Conservation (phyloP, 2,329 filamentous ascomycete species). For the Verruconis gallopava region DNA sequence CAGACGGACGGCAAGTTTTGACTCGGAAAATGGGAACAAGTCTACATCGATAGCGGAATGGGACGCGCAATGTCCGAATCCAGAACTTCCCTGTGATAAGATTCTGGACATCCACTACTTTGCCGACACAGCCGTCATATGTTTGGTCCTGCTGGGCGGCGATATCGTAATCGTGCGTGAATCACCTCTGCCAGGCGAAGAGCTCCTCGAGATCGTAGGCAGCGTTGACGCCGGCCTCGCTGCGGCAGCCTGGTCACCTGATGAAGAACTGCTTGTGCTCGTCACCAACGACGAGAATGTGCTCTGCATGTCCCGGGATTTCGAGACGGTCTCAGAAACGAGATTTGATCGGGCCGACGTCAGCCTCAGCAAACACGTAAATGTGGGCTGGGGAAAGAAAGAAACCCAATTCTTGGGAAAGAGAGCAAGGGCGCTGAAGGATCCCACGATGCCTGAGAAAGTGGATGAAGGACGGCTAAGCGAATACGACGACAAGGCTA, state of each 20-base stretch:
- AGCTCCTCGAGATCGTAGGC: conserved; percentile 87
- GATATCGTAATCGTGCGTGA: conserved; percentile 82
- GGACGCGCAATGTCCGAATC: conserved; percentile 73
- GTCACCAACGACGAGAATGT: conserved; percentile 67
- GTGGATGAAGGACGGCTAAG: conserved; percentile 74
- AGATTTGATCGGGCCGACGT: conserved; percentile 63
- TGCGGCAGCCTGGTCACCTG: conserved; percentile 84
- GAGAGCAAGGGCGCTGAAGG: conserved; percentile 70
- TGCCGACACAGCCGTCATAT: conserved; percentile 62
- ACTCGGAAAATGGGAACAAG: conserved; percentile 29
- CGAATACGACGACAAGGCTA: conserved; percentile 54
- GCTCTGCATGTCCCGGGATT: conserved; percentile 84
- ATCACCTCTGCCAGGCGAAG: conserved; percentile 49
- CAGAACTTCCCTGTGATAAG: conserved; percentile 60
- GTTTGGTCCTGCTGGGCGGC: conserved; percentile 75
- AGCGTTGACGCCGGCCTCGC: conserved; percentile 86
- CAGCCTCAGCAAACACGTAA: conserved; percentile 82
- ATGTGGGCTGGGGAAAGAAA: conserved; percentile 95
- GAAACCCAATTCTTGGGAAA: conserved; percentile 97
- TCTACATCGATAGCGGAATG: conserved; percentile 58
- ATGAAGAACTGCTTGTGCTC: conserved; percentile 80
- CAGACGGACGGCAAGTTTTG: conserved; percentile 36
- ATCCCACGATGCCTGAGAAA: conserved; percentile 89
- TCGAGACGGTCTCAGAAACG: conserved; percentile 71
- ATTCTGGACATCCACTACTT: conserved; percentile 77